Evolutionary conservation across 2,329 filamentous ascomycete genomes (phyloP).

Genomic region (Hypoxylon sp.): DNA sequence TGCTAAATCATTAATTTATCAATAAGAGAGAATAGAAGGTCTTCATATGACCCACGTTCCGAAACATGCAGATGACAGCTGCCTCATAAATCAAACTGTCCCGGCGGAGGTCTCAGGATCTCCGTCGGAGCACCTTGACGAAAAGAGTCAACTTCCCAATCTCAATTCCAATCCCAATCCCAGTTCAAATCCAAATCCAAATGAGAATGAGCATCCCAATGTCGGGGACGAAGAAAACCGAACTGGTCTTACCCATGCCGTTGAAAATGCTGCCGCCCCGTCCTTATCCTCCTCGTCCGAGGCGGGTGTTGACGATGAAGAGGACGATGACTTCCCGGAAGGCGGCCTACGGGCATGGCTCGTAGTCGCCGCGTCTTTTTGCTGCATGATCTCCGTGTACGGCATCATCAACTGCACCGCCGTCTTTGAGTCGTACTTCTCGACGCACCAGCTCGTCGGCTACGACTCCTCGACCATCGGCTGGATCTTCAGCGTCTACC

Average conservation of each 20-base stretch:
- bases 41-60: slow-evolving; percentile 39
- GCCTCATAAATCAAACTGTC: slow-evolving; percentile 49
- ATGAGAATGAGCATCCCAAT: slow-evolving; percentile 1
- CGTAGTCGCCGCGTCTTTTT: slow-evolving; percentile 82
- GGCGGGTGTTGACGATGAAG: slow-evolving; percentile 19
- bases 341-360: slow-evolving; percentile 79
- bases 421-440: slow-evolving; percentile 82
- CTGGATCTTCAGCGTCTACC: slow-evolving; percentile 89
- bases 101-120: slow-evolving; percentile 35
- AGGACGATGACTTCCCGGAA: slow-evolving; percentile 70
- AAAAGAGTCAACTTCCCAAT: slow-evolving; percentile 33
- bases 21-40: slow-evolving; percentile 11
- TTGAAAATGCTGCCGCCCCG: slow-evolving; percentile 18
- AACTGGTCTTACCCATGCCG: slow-evolving; percentile 11
- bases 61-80: slow-evolving; percentile 49
- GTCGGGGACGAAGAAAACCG: slow-evolving; percentile 18
- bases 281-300: slow-evolving; percentile 7
- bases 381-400: slow-evolving; percentile 75
- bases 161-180: slow-evolving; percentile 12
- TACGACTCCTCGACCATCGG: slow-evolving; percentile 76
- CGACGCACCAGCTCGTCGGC: slow-evolving; percentile 74
- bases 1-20: slow-evolving; percentile 1
- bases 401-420: slow-evolving; percentile 81
- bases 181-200: no score
- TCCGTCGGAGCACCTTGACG: slow-evolving; percentile 40